phyloP scores from a whole-genome alignment of 352 stramenopile species.

The Elongisporangium prolatum region DNA sequence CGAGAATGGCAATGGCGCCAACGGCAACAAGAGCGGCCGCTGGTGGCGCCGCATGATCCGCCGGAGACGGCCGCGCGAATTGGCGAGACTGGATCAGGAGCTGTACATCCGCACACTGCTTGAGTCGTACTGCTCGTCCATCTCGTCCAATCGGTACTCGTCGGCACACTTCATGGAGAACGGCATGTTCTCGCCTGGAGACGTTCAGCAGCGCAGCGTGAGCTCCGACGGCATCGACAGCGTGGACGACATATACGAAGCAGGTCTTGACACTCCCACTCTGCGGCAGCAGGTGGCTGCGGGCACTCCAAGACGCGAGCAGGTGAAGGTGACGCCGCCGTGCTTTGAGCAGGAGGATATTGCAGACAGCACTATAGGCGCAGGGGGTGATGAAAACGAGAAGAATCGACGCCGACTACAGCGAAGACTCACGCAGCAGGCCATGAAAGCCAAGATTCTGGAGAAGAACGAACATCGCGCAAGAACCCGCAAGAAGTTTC shows the following conservation, averaged over 20 bases:
- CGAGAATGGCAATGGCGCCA: slow-evolving; percentile 14
- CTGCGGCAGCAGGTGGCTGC: slow-evolving; percentile 10
- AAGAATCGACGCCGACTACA: slow-evolving; percentile 41
- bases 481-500: slow-evolving; percentile 51
- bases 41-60: slow-evolving; percentile 42
- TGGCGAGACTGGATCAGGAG: slow-evolving; percentile 44
- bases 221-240: background rate
- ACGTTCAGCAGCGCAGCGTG: slow-evolving; percentile 1
- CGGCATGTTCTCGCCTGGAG: background rate
- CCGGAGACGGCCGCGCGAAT: slow-evolving; percentile 15
- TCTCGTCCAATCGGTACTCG: slow-evolving; percentile 60
- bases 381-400: slow-evolving; percentile 22
- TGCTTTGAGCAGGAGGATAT: slow-evolving; percentile 1
- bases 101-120: slow-evolving; percentile 70
- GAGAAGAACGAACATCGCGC: slow-evolving; percentile 53
- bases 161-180: slow-evolving; percentile 25
- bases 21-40: slow-evolving; percentile 9
- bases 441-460: slow-evolving; percentile 44
- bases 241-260: slow-evolving; percentile 17
- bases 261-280: slow-evolving; percentile 8
- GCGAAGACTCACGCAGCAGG: slow-evolving; percentile 48
- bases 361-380: background rate
- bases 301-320: slow-evolving; percentile 7
- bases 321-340: slow-evolving; percentile 11
- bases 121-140: slow-evolving; percentile 70